phyloP scores from a whole-genome alignment of 164 flowering plant species.

The Chloranthus sessilifolius region DNA sequence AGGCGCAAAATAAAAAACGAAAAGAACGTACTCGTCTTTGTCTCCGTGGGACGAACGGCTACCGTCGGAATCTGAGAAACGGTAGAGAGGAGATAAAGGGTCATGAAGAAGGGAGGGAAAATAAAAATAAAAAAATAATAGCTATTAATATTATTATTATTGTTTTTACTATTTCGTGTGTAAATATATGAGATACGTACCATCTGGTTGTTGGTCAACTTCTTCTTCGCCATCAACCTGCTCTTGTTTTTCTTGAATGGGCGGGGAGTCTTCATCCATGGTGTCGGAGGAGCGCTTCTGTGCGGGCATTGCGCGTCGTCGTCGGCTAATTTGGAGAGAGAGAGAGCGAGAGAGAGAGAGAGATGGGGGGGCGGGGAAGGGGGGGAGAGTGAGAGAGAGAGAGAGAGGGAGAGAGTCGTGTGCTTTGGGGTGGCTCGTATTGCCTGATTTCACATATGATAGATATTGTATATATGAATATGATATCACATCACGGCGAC shows the following conservation, averaged over 20 bases:
- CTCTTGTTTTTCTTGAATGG: slow-evolving; percentile 5
- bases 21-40: slow-evolving; percentile 36
- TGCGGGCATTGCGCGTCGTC: too few species aligned
- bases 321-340: too few species aligned
- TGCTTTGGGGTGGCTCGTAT: too few species aligned
- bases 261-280: slow-evolving; percentile 20
- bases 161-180: not conserved
- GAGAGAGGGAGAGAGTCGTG: slow-evolving; percentile 1
- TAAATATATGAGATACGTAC: not conserved
- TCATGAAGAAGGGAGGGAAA: not conserved
- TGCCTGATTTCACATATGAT: too few species aligned
- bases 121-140: not conserved
- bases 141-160: not conserved
- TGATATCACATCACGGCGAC: too few species aligned
- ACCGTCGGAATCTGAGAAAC: slow-evolving; percentile 37
- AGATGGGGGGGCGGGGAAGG: not conserved
- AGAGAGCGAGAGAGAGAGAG: too few species aligned
- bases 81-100: not conserved
- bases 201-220: slow-evolving; percentile 7
- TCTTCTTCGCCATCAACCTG: slow-evolving; percentile 1
- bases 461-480: too few species aligned
- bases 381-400: not conserved
- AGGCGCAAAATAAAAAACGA: too few species aligned
- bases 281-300: slow-evolving; percentile 25
- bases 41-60: slow-evolving; percentile 36